Conservation (phyloP, 257 asterid species). For the Salvia hispanica region DNA sequence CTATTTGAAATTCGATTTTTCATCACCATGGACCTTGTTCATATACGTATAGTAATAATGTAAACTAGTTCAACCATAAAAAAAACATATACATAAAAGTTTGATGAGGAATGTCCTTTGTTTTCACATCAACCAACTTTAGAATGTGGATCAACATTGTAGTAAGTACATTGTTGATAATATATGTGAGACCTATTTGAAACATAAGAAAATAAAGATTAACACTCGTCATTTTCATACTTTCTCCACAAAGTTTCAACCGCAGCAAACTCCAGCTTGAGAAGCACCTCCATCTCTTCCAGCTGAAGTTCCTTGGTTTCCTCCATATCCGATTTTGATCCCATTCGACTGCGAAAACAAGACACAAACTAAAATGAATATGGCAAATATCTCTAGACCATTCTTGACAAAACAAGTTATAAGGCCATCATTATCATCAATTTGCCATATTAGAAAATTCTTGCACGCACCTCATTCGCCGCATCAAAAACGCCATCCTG, state of each 20-base stretch:
- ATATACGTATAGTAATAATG: neutral
- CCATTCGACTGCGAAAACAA: slow-evolving; percentile 56
- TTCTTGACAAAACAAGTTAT: neutral
- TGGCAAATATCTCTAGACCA: neutral
- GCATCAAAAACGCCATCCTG: slow-evolving; percentile 81
- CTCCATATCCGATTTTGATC: slow-evolving; percentile 80
- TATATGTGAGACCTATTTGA: neutral
- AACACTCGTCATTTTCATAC: neutral
- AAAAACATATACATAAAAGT: neutral
- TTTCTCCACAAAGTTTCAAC: slow-evolving; percentile 33
- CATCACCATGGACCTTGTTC: neutral
- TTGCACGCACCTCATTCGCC: slow-evolving; percentile 63
- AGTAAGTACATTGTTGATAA: neutral
- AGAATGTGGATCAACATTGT: neutral
- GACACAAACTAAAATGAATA: no score
- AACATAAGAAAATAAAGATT: neutral
- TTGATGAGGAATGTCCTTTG: neutral
- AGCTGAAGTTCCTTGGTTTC: slow-evolving; percentile 60
- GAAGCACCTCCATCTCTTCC: slow-evolving; percentile 66
- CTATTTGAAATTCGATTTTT: neutral
- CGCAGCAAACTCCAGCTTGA: slow-evolving; percentile 71
- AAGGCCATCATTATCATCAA: neutral
- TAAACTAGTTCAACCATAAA: neutral
- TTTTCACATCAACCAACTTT: neutral
- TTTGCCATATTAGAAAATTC: neutral